Conservation (phyloP, 179 eudicot genomes). For the Drosera spatulata region DNA sequence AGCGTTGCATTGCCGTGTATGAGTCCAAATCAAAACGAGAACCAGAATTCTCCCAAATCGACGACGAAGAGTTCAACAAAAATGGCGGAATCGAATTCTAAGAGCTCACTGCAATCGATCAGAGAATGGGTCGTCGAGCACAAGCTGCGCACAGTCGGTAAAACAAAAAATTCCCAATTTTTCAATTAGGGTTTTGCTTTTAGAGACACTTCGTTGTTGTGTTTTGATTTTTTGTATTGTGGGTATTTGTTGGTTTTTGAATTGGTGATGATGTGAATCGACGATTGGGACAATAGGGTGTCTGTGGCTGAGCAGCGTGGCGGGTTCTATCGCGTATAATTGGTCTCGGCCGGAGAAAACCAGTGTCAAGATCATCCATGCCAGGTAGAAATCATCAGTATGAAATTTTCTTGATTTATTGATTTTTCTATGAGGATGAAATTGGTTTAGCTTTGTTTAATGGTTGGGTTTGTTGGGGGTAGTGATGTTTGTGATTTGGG, state of each 20-base stretch:
- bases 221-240: background rate
- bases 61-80: background rate
- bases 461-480: no score
- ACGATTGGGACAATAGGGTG: conserved; percentile 22
- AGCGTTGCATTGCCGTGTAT: no score
- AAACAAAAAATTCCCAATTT: background rate
- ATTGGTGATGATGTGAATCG: background rate
- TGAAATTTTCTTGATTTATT: background rate
- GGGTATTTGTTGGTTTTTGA: background rate
- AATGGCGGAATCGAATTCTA: conserved; percentile 31
- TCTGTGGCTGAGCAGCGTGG: conserved; percentile 54
- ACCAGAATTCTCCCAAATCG: no score
- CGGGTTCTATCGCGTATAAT: conserved; percentile 69
- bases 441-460: no score
- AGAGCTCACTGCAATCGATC: conserved; percentile 13
- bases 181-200: background rate
- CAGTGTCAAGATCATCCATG: conserved; percentile 71
- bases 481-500: no score
- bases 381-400: conserved; percentile 28
- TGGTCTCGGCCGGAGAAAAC: conserved; percentile 72
- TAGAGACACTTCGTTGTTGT: background rate
- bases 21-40: no score
- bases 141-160: conserved; percentile 34
- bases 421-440: background rate
- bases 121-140: conserved; percentile 33